Base-by-base conservation (phyloP, 768 basidiomycete genomes). In the Piloderma croceum region DNA sequence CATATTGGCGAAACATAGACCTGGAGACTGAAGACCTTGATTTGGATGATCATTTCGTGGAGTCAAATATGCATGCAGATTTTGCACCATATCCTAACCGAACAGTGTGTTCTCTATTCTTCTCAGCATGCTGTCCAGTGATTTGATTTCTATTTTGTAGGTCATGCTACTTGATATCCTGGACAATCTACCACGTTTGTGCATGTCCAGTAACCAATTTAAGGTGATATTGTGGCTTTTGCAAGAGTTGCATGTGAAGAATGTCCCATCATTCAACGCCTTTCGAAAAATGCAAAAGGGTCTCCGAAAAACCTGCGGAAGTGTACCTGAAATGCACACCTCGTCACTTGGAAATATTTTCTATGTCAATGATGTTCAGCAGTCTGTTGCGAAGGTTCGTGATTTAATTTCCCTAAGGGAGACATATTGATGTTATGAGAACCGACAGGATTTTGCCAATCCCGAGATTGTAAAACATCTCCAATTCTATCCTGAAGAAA, bases 141-240 rank as follows among this genome's bases (percentile, higher is more conserved):
- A 29, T 9, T 29, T 9, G 15, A 29, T 9, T 29, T 29, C 15
- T 9, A 9, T 29, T n/a, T n/a, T n/a, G n/a, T 47, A 52, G 42
- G 39, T 18, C 5, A 43, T 38, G 38, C 38, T 50, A 2, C 51
- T 65, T 9, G 58, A 67, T 32, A 47, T 50, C 3, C 39, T 64
- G 7, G 57, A 65, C 41, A 65, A 60, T 35, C 42, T 67, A 4
- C 62, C 60, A 0, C 41, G 60, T 0, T 48, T 63, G 13, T 56
- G 51, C 7, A 44, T 67, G 3, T 64, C 64, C 1, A 34, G 42
- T 1, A 44, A 48, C 2, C 43, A 62, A 17, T 48, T 67, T 47
- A 58, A 52, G 21, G 41, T 62, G 9, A 44, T 67, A 7, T 39
- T 67, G 7, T 65, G 61, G 59, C 38, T 60, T 6, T 48, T 64